Evolutionary conservation across 139 green algal species (phyloP), one percentile per base, ranked within the genome.

Genomic region (Coelastrella sp.): DNA sequence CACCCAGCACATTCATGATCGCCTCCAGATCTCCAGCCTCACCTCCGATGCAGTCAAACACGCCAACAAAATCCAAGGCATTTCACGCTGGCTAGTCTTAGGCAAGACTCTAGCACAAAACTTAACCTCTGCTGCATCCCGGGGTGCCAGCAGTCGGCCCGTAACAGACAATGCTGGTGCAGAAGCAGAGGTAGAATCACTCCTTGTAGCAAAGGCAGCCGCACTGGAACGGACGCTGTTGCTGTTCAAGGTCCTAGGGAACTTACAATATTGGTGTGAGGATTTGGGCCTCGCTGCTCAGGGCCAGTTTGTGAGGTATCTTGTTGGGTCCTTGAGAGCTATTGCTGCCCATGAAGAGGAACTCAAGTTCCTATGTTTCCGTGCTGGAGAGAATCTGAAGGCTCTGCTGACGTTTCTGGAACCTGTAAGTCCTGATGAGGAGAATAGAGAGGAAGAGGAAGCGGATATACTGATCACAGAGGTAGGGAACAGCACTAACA

Each of bases 11-110:
- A 62, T 84, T 11, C 3, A 71, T 25, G 78, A 84, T 60, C 37
- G 59, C 3, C 25, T 84, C 2, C 59, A 64, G 2, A 30, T 84
- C 2, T 48, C n/a, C n/a, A 84, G 78, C 60, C 21, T 21, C 15
- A 84, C 78, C n/a, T 43, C 78, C 50, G 78, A 64, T 66, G 78
- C 78, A 27, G 34, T 76, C 60, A 75, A 84, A n/a, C 25, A 64
- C 32, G 60, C 60, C 25, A 74, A 84, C 60, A 74, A 63, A 30
- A 41, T 84, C 53, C 60, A 63, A 30, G 27, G 78, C 78, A 62
- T 84, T 11, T 69, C 78, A 2, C 40, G 41, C n/a, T 75, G 78
- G 60, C 60, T 76, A 1, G 78, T 84, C 23, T 17, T n/a, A 2
- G 62, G 48, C 57, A 74, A 62, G 11, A 23, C 60, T 4, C 60